A percentile compares a stretch with the other conserved stretches of the same genome.
These are phyloP conservation scores for Lasiosphaeriaceae sp. DNA, from an alignment of 495 filamentous ascomycete genomes.

Conservation along the genomic window DNA sequence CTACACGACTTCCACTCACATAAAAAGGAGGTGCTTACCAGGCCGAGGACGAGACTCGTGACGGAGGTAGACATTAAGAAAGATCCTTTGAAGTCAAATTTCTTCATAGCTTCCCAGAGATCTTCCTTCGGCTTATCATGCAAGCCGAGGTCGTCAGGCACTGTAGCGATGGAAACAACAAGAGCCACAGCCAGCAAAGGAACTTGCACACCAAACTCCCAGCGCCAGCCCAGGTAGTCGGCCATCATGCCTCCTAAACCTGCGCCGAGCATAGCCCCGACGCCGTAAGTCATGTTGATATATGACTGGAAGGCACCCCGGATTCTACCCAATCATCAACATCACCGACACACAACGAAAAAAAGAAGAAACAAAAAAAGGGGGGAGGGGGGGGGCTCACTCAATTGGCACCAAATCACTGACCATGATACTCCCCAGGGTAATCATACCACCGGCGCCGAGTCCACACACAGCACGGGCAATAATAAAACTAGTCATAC, in stretches of 20 bases:
- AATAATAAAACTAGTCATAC: slow-evolving; percentile 67
- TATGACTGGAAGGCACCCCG: slow-evolving; percentile 74
- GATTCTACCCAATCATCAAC: slow-evolving; percentile 20
- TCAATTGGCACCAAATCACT: slow-evolving; percentile 75
- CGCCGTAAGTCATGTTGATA: slow-evolving; percentile 65
- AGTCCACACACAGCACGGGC: slow-evolving; percentile 71
- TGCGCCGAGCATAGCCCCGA: slow-evolving; percentile 59
- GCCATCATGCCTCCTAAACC: slow-evolving; percentile 71
- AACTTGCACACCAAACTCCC: slow-evolving; percentile 65
- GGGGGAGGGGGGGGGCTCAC: slow-evolving; percentile 28
- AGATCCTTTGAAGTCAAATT: slow-evolving; percentile 67
- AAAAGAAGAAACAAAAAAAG: not conserved
- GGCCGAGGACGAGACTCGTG: slow-evolving; percentile 65
- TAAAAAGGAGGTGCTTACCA: slow-evolving; percentile 41
- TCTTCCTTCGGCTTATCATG: slow-evolving; percentile 47
- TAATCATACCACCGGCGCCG: slow-evolving; percentile 69
- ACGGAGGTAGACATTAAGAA: slow-evolving; percentile 59
- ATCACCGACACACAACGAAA: not conserved
- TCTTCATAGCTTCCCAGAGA: slow-evolving; percentile 54
- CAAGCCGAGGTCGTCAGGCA: slow-evolving; percentile 59
- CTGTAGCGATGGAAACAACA: slow-evolving; percentile 49
- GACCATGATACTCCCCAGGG: slow-evolving; percentile 68
- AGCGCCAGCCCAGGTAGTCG: slow-evolving; percentile 70
- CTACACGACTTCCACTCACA: not conserved
- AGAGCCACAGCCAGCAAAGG: slow-evolving; percentile 60